Evolutionary conservation across 257 asterid genomes (phyloP), one percentile per base, ranked within the genome.

Genomic region (Linderniella brevidens): DNA sequence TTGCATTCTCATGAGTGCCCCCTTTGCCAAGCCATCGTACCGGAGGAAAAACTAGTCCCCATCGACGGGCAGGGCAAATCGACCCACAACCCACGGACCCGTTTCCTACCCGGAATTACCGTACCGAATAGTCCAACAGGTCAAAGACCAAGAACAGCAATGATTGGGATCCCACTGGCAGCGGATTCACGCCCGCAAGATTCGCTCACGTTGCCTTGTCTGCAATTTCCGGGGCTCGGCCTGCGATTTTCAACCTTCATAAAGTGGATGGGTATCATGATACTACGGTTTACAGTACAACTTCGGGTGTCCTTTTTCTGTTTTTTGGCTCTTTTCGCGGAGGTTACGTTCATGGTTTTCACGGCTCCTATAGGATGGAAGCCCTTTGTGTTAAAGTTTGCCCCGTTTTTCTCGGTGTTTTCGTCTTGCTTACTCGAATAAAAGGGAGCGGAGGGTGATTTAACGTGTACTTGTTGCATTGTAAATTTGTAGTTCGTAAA

Each of bases 1-100:
- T 88, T 95, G 11, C 82, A 65, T 54, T 78, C 71, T 9, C 93
- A 74, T 8, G 92, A 80, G 58, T 88, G 98, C 70, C 95, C 98
- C 0, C 84, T 84, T 35, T 88, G 98, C 55, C 84, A 88, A 65
- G 78, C 94, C 18, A 49, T 78, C 17, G 65, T 88, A 41, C 68
- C 69, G 35, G 90, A 88, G 61, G 92, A 84, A 15, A 80, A 79
- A 54, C 38, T 88, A 37, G 73, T 88, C 35, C 98, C 98, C 10
- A 78, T 88, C 17, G 84, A 78, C 14, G 98, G 98, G 4, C 65
- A 94, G 58, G 98, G 98, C 14, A 84, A 78, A 62, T 39, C 78
- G 13, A 68, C 59, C 57, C 56, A 64, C 8, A 84, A 76, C 56
- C 75, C 76, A 0, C 74, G 78, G 60, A 58, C 77, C 4, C 64